Base-by-base conservation (phyloP, 495 filamentous ascomycete species). In the Bryoglossum gracile region DNA sequence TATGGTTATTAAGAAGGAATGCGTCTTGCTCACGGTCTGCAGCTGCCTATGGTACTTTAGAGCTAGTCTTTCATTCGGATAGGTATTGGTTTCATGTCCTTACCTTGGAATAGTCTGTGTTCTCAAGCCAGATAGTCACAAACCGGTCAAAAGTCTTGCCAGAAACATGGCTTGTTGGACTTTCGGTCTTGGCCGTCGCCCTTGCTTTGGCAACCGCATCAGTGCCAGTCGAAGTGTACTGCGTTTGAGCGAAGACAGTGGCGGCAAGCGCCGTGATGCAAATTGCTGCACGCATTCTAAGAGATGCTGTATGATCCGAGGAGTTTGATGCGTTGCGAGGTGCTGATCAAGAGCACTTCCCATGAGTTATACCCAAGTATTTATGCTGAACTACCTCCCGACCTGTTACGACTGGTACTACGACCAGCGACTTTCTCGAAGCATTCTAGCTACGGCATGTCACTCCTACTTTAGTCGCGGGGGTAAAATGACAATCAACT, bases 81-180 rank as follows among this genome's bases (percentile, higher is more conserved):
- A n/a, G n/a, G n/a, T n/a, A n/a, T n/a, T n/a, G n/a, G n/a, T n/a
- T n/a, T n/a, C n/a, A n/a, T n/a, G n/a, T n/a, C n/a, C n/a, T 55
- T 17, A 57, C 61, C 22, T 60, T 56, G 40, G 46, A 56, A 44
- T 67, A 71, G 67, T 87, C 81, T 26, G 77, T 81, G 58, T 87
- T 89, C 66, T 87, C 84, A 11, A 87, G 68, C 80, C 81, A 87
- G 58, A 89, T 78, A 48, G 75, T 72, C 26, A 78, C 72, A 50
- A 86, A 77, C 8, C 80, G 74, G 61, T 86, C 69, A 54, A 87
- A 89, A 1, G 71, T 80, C 51, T 75, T 70, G 43, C 84, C 84
- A 49, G 68, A 54, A 42, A 87, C 77, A 56, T 76, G 64, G 43
- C 75, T 79, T 6, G 72, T 74, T 11, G 81, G 80, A 24, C 74